Percentiles rank a stretch among this genome's conserved stretches.
phyloP scores from a whole-genome alignment of 345 rosid genomes.

The Geranium rotundifolium region DNA sequence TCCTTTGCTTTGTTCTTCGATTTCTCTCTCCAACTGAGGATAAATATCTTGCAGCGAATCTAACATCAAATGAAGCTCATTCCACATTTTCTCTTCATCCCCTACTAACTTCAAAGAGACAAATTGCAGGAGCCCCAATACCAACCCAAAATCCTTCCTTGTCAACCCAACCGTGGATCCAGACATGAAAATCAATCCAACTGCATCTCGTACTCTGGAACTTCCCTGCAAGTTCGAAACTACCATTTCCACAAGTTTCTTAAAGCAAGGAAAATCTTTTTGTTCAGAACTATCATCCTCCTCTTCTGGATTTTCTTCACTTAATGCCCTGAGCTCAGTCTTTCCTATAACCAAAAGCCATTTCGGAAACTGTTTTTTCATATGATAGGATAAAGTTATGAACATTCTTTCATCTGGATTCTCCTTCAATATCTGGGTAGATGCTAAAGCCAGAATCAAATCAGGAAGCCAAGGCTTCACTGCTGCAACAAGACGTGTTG shows the following conservation, averaged over 20 bases:
- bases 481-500: constrained; percentile 40
- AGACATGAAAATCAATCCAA: constrained; percentile 49
- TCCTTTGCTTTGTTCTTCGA: constrained; percentile 35
- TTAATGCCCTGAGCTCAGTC: constrained; percentile 33
- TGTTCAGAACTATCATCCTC: constrained; percentile 21
- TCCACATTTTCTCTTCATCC: constrained; percentile 56
- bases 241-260: constrained; percentile 29
- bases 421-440: constrained; percentile 26
- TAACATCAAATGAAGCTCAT: constrained; percentile 57
- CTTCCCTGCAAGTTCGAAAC: constrained; percentile 35
- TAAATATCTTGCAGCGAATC: constrained; percentile 47
- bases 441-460: constrained; percentile 68
- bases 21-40: constrained; percentile 47
- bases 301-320: constrained; percentile 19
- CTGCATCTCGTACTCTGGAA: constrained; percentile 37
- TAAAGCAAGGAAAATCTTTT: constrained; percentile 29
- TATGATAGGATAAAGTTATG: constrained; percentile 21
- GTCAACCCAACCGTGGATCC: constrained; percentile 43
- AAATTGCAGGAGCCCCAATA: constrained; percentile 50
- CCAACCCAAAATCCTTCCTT: constrained; percentile 42
- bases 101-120: constrained; percentile 45
- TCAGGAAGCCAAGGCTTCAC: constrained; percentile 82
- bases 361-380: constrained; percentile 42
- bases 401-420: constrained; percentile 23
- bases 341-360: constrained; percentile 55